phyloP scores from a whole-genome alignment of 164 flowering plant genomes.

The Aristolochia contorta region DNA sequence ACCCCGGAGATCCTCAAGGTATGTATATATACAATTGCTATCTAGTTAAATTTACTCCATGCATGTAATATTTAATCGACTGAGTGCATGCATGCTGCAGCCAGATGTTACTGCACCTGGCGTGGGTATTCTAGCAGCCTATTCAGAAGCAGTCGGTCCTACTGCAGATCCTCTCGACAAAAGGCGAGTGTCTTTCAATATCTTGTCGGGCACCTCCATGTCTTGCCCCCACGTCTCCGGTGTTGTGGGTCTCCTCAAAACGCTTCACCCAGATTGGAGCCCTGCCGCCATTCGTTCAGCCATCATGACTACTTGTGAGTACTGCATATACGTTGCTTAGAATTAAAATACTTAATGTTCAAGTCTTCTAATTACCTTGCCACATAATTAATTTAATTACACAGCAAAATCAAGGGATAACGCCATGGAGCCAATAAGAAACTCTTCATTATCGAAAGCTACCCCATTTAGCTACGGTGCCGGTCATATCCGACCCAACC shows the following conservation, averaged over 20 bases:
- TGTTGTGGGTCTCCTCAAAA: constrained; percentile 58
- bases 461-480: constrained; percentile 45
- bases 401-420: constrained; percentile 46
- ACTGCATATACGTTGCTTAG: too few relatives aligned
- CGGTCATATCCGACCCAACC: constrained; percentile 53
- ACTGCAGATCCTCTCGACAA: constrained; percentile 36
- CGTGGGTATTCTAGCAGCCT: constrained; percentile 65
- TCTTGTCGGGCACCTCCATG: constrained; percentile 79
- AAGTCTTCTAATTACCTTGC: too few relatives aligned
- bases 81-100: constrained; percentile 28
- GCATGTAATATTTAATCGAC: too few relatives aligned
- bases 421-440: constrained; percentile 21
- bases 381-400: too few relatives aligned
- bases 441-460: constrained; percentile 21
- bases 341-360: too few relatives aligned
- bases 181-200: constrained; percentile 33
- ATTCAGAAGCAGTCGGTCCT: constrained; percentile 44
- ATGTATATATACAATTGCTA: not conserved
- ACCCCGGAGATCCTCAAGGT: constrained; percentile 83
- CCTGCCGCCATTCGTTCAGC: constrained; percentile 74
- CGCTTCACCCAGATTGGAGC: constrained; percentile 69
- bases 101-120: constrained; percentile 90
- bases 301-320: constrained; percentile 65
- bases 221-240: constrained; percentile 84
- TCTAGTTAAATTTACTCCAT: too few relatives aligned